Percentiles rank a stretch among this genome's conserved stretches.
Conservation (phyloP, 2,329 filamentous ascomycete species). For the Trichoderma hamatum region DNA sequence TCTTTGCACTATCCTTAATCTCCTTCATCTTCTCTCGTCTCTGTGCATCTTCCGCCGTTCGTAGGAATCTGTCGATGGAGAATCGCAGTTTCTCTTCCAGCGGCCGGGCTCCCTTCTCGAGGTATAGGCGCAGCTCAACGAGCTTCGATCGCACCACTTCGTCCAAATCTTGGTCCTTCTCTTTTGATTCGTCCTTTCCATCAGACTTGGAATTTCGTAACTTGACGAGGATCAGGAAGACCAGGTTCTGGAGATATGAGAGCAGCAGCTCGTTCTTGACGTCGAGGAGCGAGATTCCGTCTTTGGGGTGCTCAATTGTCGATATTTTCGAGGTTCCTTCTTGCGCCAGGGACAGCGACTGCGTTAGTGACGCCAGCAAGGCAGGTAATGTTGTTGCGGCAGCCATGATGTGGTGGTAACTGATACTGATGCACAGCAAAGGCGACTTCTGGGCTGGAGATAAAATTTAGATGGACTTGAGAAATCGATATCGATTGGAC, state of each 20-base stretch:
- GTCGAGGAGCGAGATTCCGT: conserved; percentile 93
- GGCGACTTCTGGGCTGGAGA: neutral
- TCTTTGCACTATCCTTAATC: conserved; percentile 35
- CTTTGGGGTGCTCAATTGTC: conserved; percentile 70
- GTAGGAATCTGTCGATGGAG: conserved; percentile 92
- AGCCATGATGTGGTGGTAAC: conserved; percentile 47
- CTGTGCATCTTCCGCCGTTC: conserved; percentile 77
- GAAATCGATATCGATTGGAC: conserved; percentile 23
- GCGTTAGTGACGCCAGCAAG: conserved; percentile 57
- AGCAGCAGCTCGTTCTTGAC: conserved; percentile 97
- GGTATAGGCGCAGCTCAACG: conserved; percentile 86
- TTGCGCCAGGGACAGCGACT: conserved; percentile 64
- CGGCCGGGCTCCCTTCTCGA: conserved; percentile 90
- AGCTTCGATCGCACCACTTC: conserved; percentile 77
- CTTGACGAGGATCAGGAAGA: conserved; percentile 83
- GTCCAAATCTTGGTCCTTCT: conserved; percentile 55
- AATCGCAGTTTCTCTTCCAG: conserved; percentile 90
- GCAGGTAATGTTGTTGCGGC: conserved; percentile 53
- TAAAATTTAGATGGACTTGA: conserved; percentile 10
- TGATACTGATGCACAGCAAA: neutral
- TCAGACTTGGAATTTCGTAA: conserved; percentile 59
- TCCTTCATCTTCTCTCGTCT: conserved; percentile 46
- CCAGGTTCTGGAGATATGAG: conserved; percentile 92
- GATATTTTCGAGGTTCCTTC: conserved; percentile 66
- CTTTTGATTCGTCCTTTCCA: conserved; percentile 34